These are phyloP conservation scores for Flaveria brownii DNA, from an alignment of 129 eudicot species.

Conservation along the genomic window DNA sequence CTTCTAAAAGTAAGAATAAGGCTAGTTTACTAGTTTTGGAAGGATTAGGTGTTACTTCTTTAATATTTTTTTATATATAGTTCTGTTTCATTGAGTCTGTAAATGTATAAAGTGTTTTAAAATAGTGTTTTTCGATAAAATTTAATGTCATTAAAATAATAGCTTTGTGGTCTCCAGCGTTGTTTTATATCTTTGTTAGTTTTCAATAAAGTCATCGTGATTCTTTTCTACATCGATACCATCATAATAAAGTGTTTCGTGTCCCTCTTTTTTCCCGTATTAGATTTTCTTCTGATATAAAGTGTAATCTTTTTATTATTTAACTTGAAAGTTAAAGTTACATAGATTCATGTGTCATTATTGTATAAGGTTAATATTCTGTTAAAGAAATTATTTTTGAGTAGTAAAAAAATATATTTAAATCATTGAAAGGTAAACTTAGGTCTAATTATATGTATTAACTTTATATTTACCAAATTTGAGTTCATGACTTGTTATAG, in stretches of 20 bases:
- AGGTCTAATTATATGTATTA: too few relatives aligned
- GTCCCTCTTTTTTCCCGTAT: background rate
- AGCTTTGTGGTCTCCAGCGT: background rate
- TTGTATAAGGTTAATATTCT: background rate
- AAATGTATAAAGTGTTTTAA: background rate
- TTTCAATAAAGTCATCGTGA: constrained; percentile 19
- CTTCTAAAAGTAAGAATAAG: background rate
- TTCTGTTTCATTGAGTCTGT: background rate
- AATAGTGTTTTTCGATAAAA: background rate
- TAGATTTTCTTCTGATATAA: background rate
- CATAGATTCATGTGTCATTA: constrained; percentile 8
- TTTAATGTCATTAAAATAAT: background rate
- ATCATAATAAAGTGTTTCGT: constrained; percentile 8
- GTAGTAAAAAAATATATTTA: too few relatives aligned
- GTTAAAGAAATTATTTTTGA: background rate
- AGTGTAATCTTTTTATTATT: background rate
- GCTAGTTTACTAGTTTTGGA: background rate
- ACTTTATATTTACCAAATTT: too few relatives aligned
- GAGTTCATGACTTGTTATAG: background rate
- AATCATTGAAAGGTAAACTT: too few relatives aligned
- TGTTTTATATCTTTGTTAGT: background rate
- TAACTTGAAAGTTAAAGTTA: background rate
- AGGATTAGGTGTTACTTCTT: background rate
- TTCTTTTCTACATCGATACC: constrained; percentile 18
- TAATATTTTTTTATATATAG: background rate